Conservation (phyloP, 371 early-diverging fungal genomes). For the Lichtheimia ornata region DNA sequence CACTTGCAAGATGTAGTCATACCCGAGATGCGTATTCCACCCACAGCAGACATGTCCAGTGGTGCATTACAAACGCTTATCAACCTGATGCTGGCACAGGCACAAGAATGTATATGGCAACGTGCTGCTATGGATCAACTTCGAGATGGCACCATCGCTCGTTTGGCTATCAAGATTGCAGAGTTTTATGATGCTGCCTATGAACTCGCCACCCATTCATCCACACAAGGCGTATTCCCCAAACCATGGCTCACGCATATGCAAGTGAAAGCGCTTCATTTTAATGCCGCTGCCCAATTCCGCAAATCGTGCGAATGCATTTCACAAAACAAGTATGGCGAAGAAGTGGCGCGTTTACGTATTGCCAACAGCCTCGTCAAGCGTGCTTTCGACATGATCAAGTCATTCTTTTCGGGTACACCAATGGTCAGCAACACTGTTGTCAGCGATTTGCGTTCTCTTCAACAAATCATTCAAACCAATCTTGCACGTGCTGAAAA, state of each 20-base stretch:
- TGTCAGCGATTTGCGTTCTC: constrained; percentile 44
- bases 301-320: constrained; percentile 74
- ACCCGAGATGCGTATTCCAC: constrained; percentile 55
- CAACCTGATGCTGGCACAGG: constrained; percentile 85
- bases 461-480: constrained; percentile 58
- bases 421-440: constrained; percentile 27
- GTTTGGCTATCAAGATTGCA: constrained; percentile 73
- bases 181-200: constrained; percentile 69
- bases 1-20: constrained; percentile 60
- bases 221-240: constrained; percentile 43
- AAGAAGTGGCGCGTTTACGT: constrained; percentile 78
- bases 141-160: constrained; percentile 75
- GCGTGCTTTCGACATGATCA: constrained; percentile 35
- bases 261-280: constrained; percentile 71
- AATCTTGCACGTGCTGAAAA: constrained; percentile 77
- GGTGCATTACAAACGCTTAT: constrained; percentile 63
- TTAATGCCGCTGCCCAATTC: constrained; percentile 75
- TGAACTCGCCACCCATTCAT: constrained; percentile 61
- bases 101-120: constrained; percentile 87
- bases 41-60: constrained; percentile 60
- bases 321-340: constrained; percentile 77
- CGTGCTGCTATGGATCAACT: constrained; percentile 78
- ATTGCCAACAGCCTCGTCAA: constrained; percentile 51
- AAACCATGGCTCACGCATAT: constrained; percentile 64
- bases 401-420: constrained; percentile 17